Base-by-base conservation (phyloP, 176 grass and related monocot species). In the Leersia perrieri region DNA sequence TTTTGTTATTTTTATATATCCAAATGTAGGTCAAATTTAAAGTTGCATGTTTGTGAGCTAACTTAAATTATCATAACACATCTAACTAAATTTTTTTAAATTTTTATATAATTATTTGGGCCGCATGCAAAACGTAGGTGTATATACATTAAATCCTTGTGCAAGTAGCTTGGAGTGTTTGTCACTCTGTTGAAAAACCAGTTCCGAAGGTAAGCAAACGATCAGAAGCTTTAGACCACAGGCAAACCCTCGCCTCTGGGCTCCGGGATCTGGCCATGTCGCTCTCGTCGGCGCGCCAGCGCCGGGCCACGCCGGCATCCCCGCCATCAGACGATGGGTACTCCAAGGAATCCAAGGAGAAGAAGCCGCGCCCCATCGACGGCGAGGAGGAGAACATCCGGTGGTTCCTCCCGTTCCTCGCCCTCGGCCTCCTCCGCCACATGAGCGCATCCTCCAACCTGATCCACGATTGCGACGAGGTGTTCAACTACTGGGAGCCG, bases 401-500 rank as follows among this genome's bases (percentile, higher is more conserved):
- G 63, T 99, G 96, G 96, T 81, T 95, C 63, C 88, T 99, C 13
- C 96, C 92, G 32, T 87, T 94, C 62, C 68, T 90, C 35, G 92
- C 85, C 30, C 90, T 99, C 14, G 96, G 86, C 31, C 78, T 88
- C 10, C 84, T 99, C 68, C 92, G 96, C 35, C 73, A 99, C 88
- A 95, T 93, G 92, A 99, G 96, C 86, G 88, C 96, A 23, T 88
- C 90, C 68, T 99, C 96, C 65, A 99, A 99, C 87, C 94, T 99
- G 81, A 87, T 99, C 79, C 96, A 99, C n/a, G 96, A 99, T 81
- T 99, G 96, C 87, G 96, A 99, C 79, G 96, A 99, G 92, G 96
- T 99, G 53, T 99, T 99, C 82, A 99, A 99, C 80, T 99, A 99
- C 89, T 99, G 96, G 96, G 96, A 99, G 87, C 96, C 96, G 33